Conservation (phyloP, 2,329 filamentous ascomycete species). For the Cercospora brassicicola region DNA sequence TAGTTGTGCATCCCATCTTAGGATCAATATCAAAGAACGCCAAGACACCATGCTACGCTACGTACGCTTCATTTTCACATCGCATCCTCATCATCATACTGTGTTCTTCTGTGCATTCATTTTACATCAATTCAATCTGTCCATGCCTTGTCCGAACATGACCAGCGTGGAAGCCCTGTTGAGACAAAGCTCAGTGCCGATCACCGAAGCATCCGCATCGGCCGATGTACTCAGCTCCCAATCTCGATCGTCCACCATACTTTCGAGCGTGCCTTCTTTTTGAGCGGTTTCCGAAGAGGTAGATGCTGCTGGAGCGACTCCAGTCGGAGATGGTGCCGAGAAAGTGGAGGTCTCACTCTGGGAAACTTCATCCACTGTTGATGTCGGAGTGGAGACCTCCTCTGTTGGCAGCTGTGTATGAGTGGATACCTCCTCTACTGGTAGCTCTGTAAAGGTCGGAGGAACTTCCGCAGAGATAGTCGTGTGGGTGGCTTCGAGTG, state of each 20-base stretch:
- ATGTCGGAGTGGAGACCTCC: background rate
- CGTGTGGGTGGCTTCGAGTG: background rate
- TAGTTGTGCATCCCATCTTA: background rate
- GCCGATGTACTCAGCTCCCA: background rate
- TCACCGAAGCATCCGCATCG: background rate
- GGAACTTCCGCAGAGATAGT: background rate
- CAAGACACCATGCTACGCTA: constrained; percentile 19
- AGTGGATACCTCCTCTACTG: background rate
- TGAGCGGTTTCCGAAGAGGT: background rate
- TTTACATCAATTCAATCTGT: background rate
- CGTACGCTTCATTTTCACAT: constrained; percentile 14
- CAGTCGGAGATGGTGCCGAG: background rate
- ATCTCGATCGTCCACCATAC: background rate
- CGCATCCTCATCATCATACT: background rate
- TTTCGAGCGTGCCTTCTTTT: background rate
- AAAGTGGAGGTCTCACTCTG: background rate
- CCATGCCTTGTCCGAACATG: background rate
- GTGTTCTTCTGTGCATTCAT: background rate
- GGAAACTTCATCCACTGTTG: background rate
- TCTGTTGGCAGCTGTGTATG: background rate
- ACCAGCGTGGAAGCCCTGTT: background rate
- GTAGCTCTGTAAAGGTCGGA: background rate
- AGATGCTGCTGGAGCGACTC: background rate
- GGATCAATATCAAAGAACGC: constrained; percentile 3
- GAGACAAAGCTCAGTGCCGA: background rate